These are phyloP conservation scores for Alternaria longipes DNA, from an alignment of 2,329 filamentous ascomycete genomes.

Conservation along the genomic window DNA sequence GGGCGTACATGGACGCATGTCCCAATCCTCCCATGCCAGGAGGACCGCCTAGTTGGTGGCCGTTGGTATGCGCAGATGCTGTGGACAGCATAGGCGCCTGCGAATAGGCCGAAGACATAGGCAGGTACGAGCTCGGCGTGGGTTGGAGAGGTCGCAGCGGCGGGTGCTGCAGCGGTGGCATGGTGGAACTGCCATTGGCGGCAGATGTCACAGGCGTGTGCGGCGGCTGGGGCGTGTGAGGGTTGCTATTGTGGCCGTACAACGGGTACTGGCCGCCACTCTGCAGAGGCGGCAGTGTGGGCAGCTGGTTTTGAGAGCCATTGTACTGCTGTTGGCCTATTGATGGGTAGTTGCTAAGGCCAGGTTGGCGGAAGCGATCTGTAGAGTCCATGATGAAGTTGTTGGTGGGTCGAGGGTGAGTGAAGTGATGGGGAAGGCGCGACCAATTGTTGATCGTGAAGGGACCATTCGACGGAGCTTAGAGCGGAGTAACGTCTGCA, in stretches of 20 bases:
- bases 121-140: constrained; percentile 47
- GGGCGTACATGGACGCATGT: constrained; percentile 51
- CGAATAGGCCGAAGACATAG: constrained; percentile 47
- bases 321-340: constrained; percentile 45
- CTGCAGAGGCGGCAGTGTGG: constrained; percentile 50
- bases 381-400: constrained; percentile 43
- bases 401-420: constrained; percentile 19
- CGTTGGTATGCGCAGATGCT: constrained; percentile 45
- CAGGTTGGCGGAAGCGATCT: constrained; percentile 49
- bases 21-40: constrained; percentile 51
- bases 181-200: constrained; percentile 40
- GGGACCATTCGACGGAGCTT: constrained; percentile 44
- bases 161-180: constrained; percentile 50
- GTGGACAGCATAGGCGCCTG: constrained; percentile 48
- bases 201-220: constrained; percentile 49
- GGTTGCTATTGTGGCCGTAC: constrained; percentile 50
- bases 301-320: constrained; percentile 41
- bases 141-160: constrained; percentile 51
- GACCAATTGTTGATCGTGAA: constrained; percentile 43
- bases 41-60: constrained; percentile 48
- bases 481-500: constrained; percentile 34
- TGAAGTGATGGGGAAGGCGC: constrained; percentile 36
- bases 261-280: constrained; percentile 41
- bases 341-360: constrained; percentile 45
- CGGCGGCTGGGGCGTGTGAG: constrained; percentile 50